Percentiles rank a stretch among this genome's conserved stretches.
phyloP scores from a whole-genome alignment of 2,329 filamentous ascomycete species.

The Escovopsis sp. region DNA sequence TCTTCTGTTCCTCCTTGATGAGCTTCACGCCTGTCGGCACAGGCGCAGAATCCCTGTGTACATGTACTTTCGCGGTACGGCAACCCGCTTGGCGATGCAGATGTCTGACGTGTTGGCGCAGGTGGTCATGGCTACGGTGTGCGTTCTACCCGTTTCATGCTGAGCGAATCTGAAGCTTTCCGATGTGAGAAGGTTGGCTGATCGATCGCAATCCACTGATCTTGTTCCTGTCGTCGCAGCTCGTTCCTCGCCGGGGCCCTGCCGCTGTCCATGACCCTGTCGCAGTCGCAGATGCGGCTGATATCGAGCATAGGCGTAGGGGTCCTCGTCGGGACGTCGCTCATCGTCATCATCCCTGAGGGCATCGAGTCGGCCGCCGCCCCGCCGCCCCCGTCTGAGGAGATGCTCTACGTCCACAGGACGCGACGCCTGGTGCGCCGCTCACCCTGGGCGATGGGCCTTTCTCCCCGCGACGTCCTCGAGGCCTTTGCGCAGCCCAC shows the following conservation, averaged over 20 bases:
- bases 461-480: slow-evolving; percentile 11
- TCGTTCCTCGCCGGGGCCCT: slow-evolving; percentile 88
- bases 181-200: too few species aligned
- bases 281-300: slow-evolving; percentile 70
- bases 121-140: slow-evolving; percentile 46
- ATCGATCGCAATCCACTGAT: too few species aligned
- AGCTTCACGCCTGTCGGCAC: too few species aligned
- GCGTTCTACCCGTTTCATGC: slow-evolving; percentile 14
- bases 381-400: slow-evolving; percentile 23
- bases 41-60: too few species aligned
- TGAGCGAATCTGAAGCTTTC: too few species aligned
- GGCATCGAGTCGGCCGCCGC: slow-evolving; percentile 81
- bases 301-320: slow-evolving; percentile 89
- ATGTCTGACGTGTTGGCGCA: slow-evolving; percentile 10
- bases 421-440: slow-evolving; percentile 17
- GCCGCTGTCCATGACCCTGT: slow-evolving; percentile 76
- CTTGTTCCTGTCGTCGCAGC: slow-evolving; percentile 38
- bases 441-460: slow-evolving; percentile 15
- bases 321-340: slow-evolving; percentile 81
- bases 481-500: slow-evolving; percentile 10
- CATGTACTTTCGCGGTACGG: too few species aligned
- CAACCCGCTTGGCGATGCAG: not conserved
- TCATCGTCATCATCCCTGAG: slow-evolving; percentile 96
- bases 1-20: too few species aligned
- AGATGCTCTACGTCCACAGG: slow-evolving; percentile 23